Conservation (phyloP, 2,329 filamentous ascomycete species). For the Aspergillus sp. region DNA sequence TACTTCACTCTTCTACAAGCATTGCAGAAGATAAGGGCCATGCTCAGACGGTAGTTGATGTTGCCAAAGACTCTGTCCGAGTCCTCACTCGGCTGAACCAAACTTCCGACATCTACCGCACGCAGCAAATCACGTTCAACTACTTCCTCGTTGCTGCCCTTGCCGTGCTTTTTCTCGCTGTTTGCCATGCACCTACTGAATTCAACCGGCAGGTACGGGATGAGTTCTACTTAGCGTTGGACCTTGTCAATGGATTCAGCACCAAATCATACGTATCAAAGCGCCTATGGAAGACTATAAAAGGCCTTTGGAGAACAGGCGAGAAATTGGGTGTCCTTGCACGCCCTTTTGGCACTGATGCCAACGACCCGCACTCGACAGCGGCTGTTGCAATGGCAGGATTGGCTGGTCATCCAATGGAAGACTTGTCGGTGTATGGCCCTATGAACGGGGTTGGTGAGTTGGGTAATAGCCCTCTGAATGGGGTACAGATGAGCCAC, state of each 20-base stretch:
- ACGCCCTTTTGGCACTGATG: slow-evolving; percentile 38
- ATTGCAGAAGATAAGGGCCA: slow-evolving; percentile 74
- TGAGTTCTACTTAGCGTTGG: slow-evolving; percentile 67
- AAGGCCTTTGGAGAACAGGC: slow-evolving; percentile 62
- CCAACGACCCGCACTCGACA: slow-evolving; percentile 58
- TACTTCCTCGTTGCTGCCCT: slow-evolving; percentile 66
- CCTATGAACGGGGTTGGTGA: slow-evolving; percentile 37
- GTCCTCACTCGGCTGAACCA: slow-evolving; percentile 62
- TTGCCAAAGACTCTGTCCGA: slow-evolving; percentile 65
- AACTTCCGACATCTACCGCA: slow-evolving; percentile 62
- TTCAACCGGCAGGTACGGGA: slow-evolving; percentile 62
- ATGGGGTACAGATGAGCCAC: slow-evolving; percentile 60
- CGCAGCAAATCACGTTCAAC: slow-evolving; percentile 65
- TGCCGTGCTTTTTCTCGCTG: slow-evolving; percentile 63
- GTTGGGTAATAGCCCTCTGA: slow-evolving; percentile 55
- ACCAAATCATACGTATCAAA: slow-evolving; percentile 62
- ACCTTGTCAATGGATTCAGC: slow-evolving; percentile 62
- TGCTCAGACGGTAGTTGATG: slow-evolving; percentile 67
- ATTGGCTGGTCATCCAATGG: slow-evolving; percentile 61
- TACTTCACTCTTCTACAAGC: slow-evolving; percentile 78
- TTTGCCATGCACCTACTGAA: slow-evolving; percentile 61
- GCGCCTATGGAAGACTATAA: slow-evolving; percentile 64
- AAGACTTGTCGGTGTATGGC: slow-evolving; percentile 54
- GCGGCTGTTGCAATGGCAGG: slow-evolving; percentile 67
- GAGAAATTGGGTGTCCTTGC: slow-evolving; percentile 58